Conservation (phyloP, 2,329 filamentous ascomycete species). For the Penicillium sp. region DNA sequence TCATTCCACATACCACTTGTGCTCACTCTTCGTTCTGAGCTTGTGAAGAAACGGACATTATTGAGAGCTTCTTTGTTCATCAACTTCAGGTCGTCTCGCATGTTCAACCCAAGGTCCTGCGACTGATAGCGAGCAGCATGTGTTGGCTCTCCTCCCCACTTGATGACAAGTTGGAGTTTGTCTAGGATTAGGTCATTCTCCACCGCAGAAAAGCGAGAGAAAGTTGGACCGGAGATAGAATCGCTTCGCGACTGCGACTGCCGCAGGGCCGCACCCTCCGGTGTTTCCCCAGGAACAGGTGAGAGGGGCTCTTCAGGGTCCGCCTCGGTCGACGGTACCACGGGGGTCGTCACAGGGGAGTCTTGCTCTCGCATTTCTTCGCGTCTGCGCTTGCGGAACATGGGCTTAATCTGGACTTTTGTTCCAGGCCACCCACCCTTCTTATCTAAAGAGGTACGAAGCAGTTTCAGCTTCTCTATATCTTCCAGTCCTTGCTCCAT, state of each 20-base stretch:
- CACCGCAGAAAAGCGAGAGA: constrained; percentile 90
- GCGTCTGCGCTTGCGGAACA: constrained; percentile 89
- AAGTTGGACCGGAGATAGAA: constrained; percentile 84
- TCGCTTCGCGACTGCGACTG: constrained; percentile 70
- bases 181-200: constrained; percentile 93
- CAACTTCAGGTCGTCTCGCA: constrained; percentile 90
- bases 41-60: constrained; percentile 93
- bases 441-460: constrained; percentile 86
- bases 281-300: constrained; percentile 23
- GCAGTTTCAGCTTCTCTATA: constrained; percentile 77
- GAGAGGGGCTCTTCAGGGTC: constrained; percentile 27
- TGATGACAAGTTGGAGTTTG: constrained; percentile 96
- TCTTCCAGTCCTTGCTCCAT: constrained; percentile 82
- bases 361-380: constrained; percentile 55
- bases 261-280: constrained; percentile 41
- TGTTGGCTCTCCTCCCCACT: constrained; percentile 98
- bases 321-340: constrained; percentile 13
- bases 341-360: constrained; percentile 17
- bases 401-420: constrained; percentile 98
- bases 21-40: constrained; percentile 90
- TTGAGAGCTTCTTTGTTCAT: constrained; percentile 92
- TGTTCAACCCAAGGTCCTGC: constrained; percentile 91
- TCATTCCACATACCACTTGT: constrained; percentile 66
- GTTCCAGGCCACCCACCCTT: constrained; percentile 95
- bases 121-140: constrained; percentile 96